Evolutionary conservation across 352 stramenopile species (phyloP), one percentile per base, ranked within the genome.

Genomic region (Phytophthora sansomeana): DNA sequence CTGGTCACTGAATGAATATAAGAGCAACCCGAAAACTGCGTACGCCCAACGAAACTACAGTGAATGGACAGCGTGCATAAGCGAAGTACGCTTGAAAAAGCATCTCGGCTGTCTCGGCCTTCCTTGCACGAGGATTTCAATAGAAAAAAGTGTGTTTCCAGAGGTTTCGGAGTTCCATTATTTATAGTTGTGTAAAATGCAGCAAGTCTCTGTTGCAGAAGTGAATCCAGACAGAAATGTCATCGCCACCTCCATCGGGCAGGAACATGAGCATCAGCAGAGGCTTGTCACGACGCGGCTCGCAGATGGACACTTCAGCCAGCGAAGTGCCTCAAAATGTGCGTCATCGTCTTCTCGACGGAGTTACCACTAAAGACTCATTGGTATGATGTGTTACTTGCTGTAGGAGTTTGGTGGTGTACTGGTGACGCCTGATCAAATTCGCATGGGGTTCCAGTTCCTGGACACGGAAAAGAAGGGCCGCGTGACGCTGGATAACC

Each of bases 381-480:
- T 6, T 2, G 5, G 38, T 32, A 3, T 61, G 38, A 17, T 61
- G n/a, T 42, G 30, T 49, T 36, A 24, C 21, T 47, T 66, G n/a
- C 32, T 28, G 14, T 36, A 96, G 74, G 80, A 87, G 19, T 85
- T 91, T 35, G 90, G 91, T 38, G 91, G 91, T 4, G 85, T 97
- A 29, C 60, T 95, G 13, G 80, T 97, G 26, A 94, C 83, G 14
- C 78, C 86, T 0, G 85, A 96, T 32, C 90, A 98, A 72, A 92
- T 97, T 41, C 79, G 75, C 38, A 63, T 73, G 19, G 91, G 89
- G 33, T 98, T 98, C 74, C 78, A 97, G 57, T 97, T 98, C 67
- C 87, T 98, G 13, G 92, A 97, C 72, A 60, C 95, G 8, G 89
- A 97, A 41, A 77, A 80, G 42, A 93, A 84, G 48, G 78, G 87